Evolutionary conservation across 257 asterid genomes (phyloP).

Genomic region (Euphrasia confusa): DNA sequence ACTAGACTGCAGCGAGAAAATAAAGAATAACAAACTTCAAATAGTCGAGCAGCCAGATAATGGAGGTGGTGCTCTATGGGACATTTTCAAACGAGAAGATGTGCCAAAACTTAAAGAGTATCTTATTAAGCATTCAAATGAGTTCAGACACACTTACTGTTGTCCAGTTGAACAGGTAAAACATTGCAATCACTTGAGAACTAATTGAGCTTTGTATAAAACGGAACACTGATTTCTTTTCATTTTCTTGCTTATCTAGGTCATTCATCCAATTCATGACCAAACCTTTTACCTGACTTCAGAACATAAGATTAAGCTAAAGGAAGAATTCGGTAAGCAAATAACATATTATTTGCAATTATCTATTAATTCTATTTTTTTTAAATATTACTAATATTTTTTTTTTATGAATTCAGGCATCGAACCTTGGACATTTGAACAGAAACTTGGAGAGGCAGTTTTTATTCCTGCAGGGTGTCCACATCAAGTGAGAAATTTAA

Average conservation of each 20-base stretch:
- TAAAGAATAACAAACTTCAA: slow-evolving; percentile 9
- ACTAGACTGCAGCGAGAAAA: too few relatives aligned
- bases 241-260: slow-evolving; percentile 36
- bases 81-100: slow-evolving; percentile 87
- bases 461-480: slow-evolving; percentile 99
- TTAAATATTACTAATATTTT: not conserved
- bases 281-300: slow-evolving; percentile 75
- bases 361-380: too few relatives aligned
- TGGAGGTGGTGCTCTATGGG: slow-evolving; percentile 83
- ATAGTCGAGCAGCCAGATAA: slow-evolving; percentile 25
- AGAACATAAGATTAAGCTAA: slow-evolving; percentile 68
- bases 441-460: slow-evolving; percentile 85
- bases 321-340: slow-evolving; percentile 75
- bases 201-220: slow-evolving; percentile 2
- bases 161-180: slow-evolving; percentile 72
- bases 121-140: slow-evolving; percentile 57
- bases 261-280: slow-evolving; percentile 89
- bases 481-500: slow-evolving; percentile 93
- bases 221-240: not conserved
- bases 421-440: slow-evolving; percentile 95
- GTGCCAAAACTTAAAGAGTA: slow-evolving; percentile 68
- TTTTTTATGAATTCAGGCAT: slow-evolving; percentile 42
- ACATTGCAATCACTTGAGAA: not conserved
- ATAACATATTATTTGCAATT: not conserved
- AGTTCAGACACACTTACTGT: slow-evolving; percentile 81